Evolutionary conservation across 2,329 filamentous ascomycete genomes (phyloP), one percentile per base, ranked within the genome.

Genomic region (Clonostachys byssicola): DNA sequence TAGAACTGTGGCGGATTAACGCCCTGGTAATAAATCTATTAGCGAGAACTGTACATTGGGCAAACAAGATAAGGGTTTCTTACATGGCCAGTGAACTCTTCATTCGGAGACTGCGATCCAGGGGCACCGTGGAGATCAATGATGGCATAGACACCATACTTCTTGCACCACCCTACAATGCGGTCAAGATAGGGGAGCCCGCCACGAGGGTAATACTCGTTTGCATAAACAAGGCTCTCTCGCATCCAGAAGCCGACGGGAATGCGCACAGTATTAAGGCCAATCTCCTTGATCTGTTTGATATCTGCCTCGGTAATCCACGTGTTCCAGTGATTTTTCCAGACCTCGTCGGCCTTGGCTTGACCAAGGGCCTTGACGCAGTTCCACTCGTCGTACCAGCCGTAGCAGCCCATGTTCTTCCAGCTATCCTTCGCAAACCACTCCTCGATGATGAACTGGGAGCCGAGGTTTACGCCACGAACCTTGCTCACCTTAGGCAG

Each of bases 171-270:
- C 3, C 66, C 67, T 39, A 69, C 72, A 5, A 79, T 57, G 12
- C 65, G 58, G 47, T 73, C 69, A 40, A 81, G 59, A 49, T 76
- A 75, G 3, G 66, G 52, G 18, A 77, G 53, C 10, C 42, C 42
- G 2, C 42, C 42, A 74, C 73, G 36, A 4, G 46, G 46, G 39
- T 20, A 44, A 13, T n/a, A 10, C 20, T 45, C 42, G 23, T 42
- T 43, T 12, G 41, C 45, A 47, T 75, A 65, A 12, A 81, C 73
- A 3, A 77, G 58, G 36, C 67, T 66, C 55, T 79, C 74, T 40
- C 72, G 63, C 35, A 79, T 62, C 77, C 77, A 81, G 59, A 77
- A 81, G 12, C 77, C 78, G 6, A 81, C 61, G 0, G 77, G 76
- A 20, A 81, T 71, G 8, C 76, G 68, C 42, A 81, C 65, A 1